phyloP scores from a whole-genome alignment of 108 stramenopile genomes.

The Hondaea fermentalgiana region DNA sequence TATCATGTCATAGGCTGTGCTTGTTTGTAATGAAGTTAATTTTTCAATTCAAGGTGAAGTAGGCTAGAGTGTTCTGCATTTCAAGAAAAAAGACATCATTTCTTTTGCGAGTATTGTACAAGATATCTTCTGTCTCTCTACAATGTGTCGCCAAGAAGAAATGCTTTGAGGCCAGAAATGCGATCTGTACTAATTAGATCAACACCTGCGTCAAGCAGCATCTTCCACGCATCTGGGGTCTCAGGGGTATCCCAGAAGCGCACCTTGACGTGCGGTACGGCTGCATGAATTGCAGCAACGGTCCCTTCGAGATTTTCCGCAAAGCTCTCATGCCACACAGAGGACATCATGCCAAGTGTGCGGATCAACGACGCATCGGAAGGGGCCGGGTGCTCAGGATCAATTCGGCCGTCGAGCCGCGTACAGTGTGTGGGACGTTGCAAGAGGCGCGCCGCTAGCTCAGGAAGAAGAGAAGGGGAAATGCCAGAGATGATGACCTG shows the following conservation, averaged over 20 bases:
- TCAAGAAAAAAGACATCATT: background rate
- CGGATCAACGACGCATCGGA: background rate
- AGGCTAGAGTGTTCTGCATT: background rate
- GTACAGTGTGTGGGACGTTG: background rate
- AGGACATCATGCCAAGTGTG: background rate
- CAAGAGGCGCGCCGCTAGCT: background rate
- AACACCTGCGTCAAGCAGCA: background rate
- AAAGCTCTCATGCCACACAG: background rate
- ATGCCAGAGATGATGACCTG: background rate
- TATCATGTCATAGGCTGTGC: no score
- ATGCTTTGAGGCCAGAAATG: background rate
- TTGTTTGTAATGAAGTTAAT: background rate
- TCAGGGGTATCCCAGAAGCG: constrained; percentile 3
- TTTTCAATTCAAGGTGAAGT: background rate
- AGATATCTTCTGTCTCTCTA: background rate
- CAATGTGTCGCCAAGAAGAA: background rate
- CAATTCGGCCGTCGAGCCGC: background rate
- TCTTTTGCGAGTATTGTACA: no score
- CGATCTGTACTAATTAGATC: background rate
- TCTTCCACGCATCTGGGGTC: background rate
- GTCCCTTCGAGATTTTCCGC: background rate
- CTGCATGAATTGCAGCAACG: background rate
- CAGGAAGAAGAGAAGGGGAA: background rate
- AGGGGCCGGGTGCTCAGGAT: background rate
- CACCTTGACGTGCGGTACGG: background rate